phyloP scores from a whole-genome alignment of 169 alveolate genomes.

The Plasmodium inui region DNA sequence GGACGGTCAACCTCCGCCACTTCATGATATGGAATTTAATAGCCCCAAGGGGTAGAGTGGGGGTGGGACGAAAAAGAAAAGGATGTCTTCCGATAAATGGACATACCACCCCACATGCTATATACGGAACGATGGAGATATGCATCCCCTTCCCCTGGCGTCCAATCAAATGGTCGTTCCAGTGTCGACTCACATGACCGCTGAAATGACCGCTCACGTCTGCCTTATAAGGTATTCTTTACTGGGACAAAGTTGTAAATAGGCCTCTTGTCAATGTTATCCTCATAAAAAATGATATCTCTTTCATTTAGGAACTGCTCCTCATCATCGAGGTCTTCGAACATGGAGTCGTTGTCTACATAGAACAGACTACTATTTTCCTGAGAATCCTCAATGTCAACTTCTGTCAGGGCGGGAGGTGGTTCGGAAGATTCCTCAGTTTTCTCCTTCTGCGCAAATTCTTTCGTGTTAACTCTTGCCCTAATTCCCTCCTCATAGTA shows the following conservation, averaged over 20 bases:
- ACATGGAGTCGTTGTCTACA: not conserved
- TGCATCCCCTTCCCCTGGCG: not conserved
- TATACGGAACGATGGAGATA: not conserved
- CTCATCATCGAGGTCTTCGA: slow-evolving; percentile 45
- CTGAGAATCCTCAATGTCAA: not conserved
- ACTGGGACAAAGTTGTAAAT: not conserved
- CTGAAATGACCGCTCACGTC: not conserved
- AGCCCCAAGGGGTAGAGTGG: not conserved
- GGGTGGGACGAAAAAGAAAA: not conserved
- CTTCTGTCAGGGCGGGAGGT: not conserved
- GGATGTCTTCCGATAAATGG: not conserved
- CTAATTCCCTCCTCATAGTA: slow-evolving; percentile 8
- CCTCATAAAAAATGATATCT: slow-evolving; percentile 18
- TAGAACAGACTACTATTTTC: not conserved
- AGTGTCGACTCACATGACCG: not conserved
- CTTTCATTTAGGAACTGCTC: slow-evolving; percentile 39
- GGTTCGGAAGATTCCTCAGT: not conserved
- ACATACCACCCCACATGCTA: not conserved
- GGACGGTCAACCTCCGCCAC: not conserved
- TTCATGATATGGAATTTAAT: not conserved
- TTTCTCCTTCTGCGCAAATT: not conserved
- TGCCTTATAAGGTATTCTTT: not conserved
- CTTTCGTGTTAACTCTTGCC: slow-evolving; percentile 10
- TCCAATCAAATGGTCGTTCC: not conserved
- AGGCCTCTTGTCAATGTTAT: not conserved